Conservation (phyloP, 345 rosid genomes). For the Hypericum androsaemum region DNA sequence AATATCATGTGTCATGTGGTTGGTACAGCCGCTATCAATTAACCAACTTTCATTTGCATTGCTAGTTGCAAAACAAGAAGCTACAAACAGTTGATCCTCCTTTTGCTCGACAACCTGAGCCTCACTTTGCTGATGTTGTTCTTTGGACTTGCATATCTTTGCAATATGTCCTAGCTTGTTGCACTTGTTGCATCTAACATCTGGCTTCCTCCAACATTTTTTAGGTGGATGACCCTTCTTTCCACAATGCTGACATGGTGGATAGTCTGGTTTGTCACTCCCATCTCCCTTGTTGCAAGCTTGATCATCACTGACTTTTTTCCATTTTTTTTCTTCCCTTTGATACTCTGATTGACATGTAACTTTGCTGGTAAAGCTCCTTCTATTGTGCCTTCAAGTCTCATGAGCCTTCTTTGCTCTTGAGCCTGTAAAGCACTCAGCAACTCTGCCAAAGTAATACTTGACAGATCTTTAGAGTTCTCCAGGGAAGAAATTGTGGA, state of each 20-base stretch:
- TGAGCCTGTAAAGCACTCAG: not conserved
- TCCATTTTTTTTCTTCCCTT: not conserved
- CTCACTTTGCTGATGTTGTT: not conserved
- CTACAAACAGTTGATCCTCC: not conserved
- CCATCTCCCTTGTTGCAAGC: not conserved
- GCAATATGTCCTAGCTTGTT: not conserved
- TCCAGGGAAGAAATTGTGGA: not conserved
- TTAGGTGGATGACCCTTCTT: not conserved
- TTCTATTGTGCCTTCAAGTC: not conserved
- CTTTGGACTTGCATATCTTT: too few relatives aligned
- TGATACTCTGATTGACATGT: not conserved
- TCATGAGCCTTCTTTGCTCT: not conserved
- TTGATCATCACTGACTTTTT: not conserved
- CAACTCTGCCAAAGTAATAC: not conserved
- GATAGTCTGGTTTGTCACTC: not conserved
- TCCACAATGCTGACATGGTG: not conserved
- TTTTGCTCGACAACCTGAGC: not conserved
- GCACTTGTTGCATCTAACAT: not conserved
- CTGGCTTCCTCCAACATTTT: not conserved
- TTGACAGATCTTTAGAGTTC: not conserved
- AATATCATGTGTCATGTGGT: not conserved
- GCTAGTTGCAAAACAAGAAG: not conserved
- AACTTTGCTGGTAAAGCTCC: not conserved
- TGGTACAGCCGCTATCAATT: not conserved
- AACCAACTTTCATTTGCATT: not conserved